A percentile compares a stretch with the other conserved stretches of the same genome.
These are phyloP conservation scores for Schrenkiella parvula DNA, from an alignment of 345 rosid species.

Conservation along the genomic window DNA sequence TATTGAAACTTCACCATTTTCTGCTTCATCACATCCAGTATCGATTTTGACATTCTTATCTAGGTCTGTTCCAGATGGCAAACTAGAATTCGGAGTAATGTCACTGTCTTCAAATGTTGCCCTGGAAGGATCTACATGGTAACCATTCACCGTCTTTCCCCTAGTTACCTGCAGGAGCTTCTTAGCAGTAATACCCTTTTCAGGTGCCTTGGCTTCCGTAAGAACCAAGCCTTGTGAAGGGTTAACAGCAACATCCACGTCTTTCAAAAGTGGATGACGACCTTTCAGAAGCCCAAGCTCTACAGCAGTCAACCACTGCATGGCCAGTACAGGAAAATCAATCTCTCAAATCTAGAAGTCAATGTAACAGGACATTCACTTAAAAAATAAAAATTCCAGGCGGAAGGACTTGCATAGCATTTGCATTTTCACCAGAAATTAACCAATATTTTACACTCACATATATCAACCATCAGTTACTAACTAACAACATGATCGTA, in stretches of 20 bases:
- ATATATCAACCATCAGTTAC: neutral
- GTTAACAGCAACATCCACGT: constrained; percentile 71
- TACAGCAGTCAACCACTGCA: constrained; percentile 91
- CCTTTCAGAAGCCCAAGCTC: constrained; percentile 97
- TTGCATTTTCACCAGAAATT: neutral
- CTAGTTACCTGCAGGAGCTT: constrained; percentile 41
- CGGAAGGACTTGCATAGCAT: neutral
- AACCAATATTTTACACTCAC: neutral
- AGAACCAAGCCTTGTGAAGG: constrained; percentile 57
- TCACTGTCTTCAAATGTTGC: constrained; percentile 35
- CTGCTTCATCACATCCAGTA: constrained; percentile 31
- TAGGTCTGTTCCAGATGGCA: constrained; percentile 31
- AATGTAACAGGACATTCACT: neutral
- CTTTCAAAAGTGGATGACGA: constrained; percentile 89
- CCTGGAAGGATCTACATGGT: constrained; percentile 31
- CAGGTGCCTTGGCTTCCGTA: constrained; percentile 42
- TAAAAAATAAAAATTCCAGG: neutral
- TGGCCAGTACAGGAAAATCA: constrained; percentile 12
- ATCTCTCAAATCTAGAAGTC: constrained; percentile 7
- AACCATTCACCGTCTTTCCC: constrained; percentile 43
- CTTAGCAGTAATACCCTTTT: constrained; percentile 33
- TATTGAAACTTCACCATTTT: constrained; percentile 30
- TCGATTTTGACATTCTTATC: constrained; percentile 30
- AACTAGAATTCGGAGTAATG: constrained; percentile 26
- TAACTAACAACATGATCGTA: constrained; percentile 1